Evolutionary conservation across 306 rosid species (phyloP).

Genomic region (Sesbania bispinosa): DNA sequence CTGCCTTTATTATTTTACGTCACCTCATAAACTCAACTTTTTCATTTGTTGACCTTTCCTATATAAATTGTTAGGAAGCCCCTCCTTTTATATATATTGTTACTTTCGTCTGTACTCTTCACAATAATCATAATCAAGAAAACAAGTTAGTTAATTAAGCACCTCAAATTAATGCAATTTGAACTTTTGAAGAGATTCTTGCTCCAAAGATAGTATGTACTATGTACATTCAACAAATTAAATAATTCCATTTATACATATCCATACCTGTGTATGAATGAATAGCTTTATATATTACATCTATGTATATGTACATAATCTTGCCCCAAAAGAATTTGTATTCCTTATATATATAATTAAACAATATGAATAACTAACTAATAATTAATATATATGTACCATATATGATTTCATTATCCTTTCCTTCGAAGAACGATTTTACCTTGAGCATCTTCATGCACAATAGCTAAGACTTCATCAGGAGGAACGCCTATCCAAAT

Average conservation of each 20-base stretch:
- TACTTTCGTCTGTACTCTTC: neutral
- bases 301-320: neutral
- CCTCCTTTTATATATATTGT: neutral
- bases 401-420: constrained; percentile 11
- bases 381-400: neutral
- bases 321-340: constrained; percentile 1
- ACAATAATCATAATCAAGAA: neutral
- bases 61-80: neutral
- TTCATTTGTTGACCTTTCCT: neutral
- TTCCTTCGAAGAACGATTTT: constrained; percentile 51
- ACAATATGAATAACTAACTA: neutral
- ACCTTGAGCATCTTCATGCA: constrained; percentile 70
- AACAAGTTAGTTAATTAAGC: neutral
- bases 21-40: neutral
- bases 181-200: neutral
- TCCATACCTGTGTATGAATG: no score
- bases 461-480: constrained; percentile 37
- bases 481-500: constrained; percentile 60
- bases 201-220: neutral
- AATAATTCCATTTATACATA: neutral
- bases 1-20: neutral
- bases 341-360: neutral
- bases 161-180: neutral
- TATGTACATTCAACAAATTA: no score
- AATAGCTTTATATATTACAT: neutral